phyloP scores from a whole-genome alignment of 805 yeast genomes.

The Starmerella bacillaris region DNA sequence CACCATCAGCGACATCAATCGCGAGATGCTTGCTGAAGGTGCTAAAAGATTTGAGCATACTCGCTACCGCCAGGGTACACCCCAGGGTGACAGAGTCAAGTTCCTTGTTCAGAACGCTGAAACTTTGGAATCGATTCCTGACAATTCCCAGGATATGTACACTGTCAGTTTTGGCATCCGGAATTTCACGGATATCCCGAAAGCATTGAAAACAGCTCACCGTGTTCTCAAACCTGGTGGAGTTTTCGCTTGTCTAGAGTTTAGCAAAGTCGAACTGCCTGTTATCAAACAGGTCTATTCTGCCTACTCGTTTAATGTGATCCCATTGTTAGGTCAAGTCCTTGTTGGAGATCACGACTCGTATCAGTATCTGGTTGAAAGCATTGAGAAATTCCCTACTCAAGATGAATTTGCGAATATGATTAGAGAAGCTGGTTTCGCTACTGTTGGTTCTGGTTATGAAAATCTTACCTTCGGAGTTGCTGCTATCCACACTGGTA shows the following conservation, averaged over 20 bases:
- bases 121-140: slow-evolving; percentile 61
- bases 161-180: slow-evolving; percentile 95
- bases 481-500: slow-evolving; percentile 90
- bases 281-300: slow-evolving; percentile 60
- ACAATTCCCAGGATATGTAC: slow-evolving; percentile 80
- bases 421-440: slow-evolving; percentile 91
- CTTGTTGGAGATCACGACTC: slow-evolving; percentile 91
- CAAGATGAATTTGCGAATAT: slow-evolving; percentile 80
- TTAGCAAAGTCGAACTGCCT: slow-evolving; percentile 75
- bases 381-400: slow-evolving; percentile 76
- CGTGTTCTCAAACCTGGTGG: slow-evolving; percentile 95
- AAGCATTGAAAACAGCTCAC: slow-evolving; percentile 87
- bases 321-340: slow-evolving; percentile 91
- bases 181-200: slow-evolving; percentile 86
- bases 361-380: slow-evolving; percentile 88
- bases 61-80: slow-evolving; percentile 23
- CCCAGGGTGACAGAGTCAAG: slow-evolving; percentile 51
- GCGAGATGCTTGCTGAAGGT: slow-evolving; percentile 92
- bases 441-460: slow-evolving; percentile 76
- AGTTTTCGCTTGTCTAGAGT: slow-evolving; percentile 88
- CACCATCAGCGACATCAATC: slow-evolving; percentile 87
- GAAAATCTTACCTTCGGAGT: slow-evolving; percentile 89
- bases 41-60: slow-evolving; percentile 45
- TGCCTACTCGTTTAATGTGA: slow-evolving; percentile 68
- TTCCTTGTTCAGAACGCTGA: slow-evolving; percentile 91